Evolutionary conservation across 164 flowering plant genomes (phyloP), one percentile per base, ranked within the genome.

Genomic region (Vitis labrusca): DNA sequence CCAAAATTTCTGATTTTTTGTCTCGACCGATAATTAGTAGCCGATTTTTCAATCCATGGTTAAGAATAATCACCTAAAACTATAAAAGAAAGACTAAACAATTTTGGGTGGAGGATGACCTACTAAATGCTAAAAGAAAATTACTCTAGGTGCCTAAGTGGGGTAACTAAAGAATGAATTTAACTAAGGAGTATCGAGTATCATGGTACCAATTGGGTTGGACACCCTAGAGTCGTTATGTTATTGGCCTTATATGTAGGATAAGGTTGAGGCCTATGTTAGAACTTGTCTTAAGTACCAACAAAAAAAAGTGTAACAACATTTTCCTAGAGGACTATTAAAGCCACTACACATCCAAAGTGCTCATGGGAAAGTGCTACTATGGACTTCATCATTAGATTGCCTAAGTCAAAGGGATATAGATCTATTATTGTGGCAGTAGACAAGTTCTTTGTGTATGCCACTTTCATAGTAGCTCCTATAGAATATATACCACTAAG

Each of bases 231-330:
- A 13, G 8, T 59, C 65, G 1, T 16, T 50, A 4, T 67, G 61
- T 14, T 71, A 19, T 49, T 73, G 59, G 65, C 72, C 77, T 0
- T 9, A 69, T 1, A 49, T 73, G 66, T 4, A 10, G 37, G 62
- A 61, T 1, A 51, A 70, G 9, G 48, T 70, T 11, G 61, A 69
- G 44, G 10, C 9, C 19, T 69, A 64, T 61, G 72, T 65, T 48
- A 19, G 9, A 50, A 73, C 67, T 1, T 73, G 65, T 51, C 53
- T 77, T 56, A n/a, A 69, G 8, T 69, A 63, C 52, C 66, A 73
- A 44, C 66, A 54, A 30, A 64, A 77, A 14, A 77, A 75, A 44
- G 23, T 50, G 14, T 67, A 62, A 8, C 29, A 37, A 47, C 2
- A 23, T 23, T 23, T 23, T 23, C 27, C 2, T 1, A 23, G 27